phyloP scores from a whole-genome alignment of 257 asterid species.

The Solanum corneliomulleri region DNA sequence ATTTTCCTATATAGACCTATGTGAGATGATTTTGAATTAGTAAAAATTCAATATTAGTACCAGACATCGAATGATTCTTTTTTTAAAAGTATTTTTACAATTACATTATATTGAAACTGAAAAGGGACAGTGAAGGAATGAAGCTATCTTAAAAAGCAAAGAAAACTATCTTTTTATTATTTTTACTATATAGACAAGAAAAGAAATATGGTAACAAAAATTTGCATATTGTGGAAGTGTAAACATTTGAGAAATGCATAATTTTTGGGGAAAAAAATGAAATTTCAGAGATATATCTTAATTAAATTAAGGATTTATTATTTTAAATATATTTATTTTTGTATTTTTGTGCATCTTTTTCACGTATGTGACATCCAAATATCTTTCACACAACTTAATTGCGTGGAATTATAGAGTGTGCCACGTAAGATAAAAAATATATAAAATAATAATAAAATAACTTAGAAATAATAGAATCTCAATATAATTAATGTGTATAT shows the following conservation, averaged over 20 bases:
- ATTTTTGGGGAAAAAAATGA: rapidly evolving
- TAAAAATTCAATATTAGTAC: background rate
- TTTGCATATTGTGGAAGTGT: background rate
- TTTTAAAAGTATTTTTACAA: no score
- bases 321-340: no score
- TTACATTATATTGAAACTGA: background rate
- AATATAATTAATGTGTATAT: no score
- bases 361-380: rapidly evolving
- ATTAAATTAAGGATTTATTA: no score
- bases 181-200: background rate
- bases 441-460: no score
- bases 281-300: no score
- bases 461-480: no score
- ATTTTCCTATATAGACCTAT: background rate
- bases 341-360: no score
- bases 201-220: background rate
- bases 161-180: background rate
- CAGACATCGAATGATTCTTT: background rate
- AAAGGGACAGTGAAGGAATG: background rate
- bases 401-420: no score
- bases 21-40: background rate
- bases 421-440: rapidly evolving
- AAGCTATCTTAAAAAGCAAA: background rate
- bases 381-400: rapidly evolving
- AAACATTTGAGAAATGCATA: background rate